These are phyloP conservation scores for Metschnikowia chrysomelidarum DNA, from an alignment of 805 yeast genomes.

Conservation along the genomic window DNA sequence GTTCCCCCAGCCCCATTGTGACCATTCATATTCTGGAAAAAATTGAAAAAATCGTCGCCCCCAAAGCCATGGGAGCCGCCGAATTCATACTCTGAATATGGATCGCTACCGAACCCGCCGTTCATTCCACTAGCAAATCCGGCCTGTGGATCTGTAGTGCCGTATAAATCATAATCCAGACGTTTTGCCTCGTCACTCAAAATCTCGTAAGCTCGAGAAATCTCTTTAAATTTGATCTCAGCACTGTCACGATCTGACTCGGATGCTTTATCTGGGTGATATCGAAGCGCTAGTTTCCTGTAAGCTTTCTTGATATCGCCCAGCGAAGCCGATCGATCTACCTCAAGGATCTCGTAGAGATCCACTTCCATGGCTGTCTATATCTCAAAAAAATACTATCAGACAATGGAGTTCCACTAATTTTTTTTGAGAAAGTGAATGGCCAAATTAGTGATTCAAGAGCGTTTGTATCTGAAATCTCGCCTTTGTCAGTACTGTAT, in stretches of 20 bases:
- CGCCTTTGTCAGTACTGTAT: constrained; percentile 9
- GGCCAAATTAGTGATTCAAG: too few relatives aligned
- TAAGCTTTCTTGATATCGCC: constrained; percentile 82
- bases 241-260: constrained; percentile 67
- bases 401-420: too few relatives aligned
- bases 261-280: constrained; percentile 87
- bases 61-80: constrained; percentile 41
- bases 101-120: constrained; percentile 29
- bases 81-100: constrained; percentile 36
- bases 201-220: constrained; percentile 82
- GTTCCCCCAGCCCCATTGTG: constrained; percentile 11
- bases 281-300: constrained; percentile 73
- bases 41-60: constrained; percentile 76
- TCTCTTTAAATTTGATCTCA: constrained; percentile 77
- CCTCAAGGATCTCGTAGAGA: constrained; percentile 68
- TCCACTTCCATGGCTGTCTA: constrained; percentile 23
- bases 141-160: constrained; percentile 35
- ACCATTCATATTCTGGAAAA: constrained; percentile 50
- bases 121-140: constrained; percentile 13
- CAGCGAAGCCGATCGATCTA: constrained; percentile 60
- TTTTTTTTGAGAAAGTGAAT: too few relatives aligned
- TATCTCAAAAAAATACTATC: too few relatives aligned
- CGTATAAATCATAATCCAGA: constrained; percentile 57
- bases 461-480: constrained; percentile 6
- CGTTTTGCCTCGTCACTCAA: constrained; percentile 68